Evolutionary conservation across 2,329 filamentous ascomycete genomes (phyloP), one percentile per base, ranked within the genome.

Genomic region (Phaeoacremonium minimum): DNA sequence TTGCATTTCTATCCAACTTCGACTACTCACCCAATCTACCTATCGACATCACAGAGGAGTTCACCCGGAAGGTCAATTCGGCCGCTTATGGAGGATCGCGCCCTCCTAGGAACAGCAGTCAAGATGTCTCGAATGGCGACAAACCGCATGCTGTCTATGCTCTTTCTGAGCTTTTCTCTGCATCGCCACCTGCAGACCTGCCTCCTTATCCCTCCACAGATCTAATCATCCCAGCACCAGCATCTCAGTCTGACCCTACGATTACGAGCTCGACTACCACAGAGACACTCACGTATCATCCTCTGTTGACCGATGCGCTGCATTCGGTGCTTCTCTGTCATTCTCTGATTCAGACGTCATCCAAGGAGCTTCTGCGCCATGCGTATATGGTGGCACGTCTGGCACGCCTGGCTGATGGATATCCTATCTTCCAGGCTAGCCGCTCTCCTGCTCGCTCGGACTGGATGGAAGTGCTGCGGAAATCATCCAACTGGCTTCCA

Each of bases 301-400:
- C 87, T 1, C 71, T 93, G 7, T 69, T 94, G 9, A 80, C 80
- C 6, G 87, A 94, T 46, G 84, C 84, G 2, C 72, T 94, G 1
- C 87, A 94, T 57, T 83, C 80, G 5, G 61, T 93, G 2, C 76
- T 94, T 7, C 74, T 94, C 28, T 85, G 82, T 46, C 87, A 94
- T 58, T 76, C 77, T n/a, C 75, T 94, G 8, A 63, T 87, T 7
- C 87, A 91, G 58, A 94, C 87, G 1, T 85, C 86, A 0, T 59
- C 77, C 9, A 87, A 85, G 48, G 87, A 93, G 56, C 74, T 90
- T 20, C 76, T 81, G 33, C 84, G 87, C 22, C 86, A 93, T 54
- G 85, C 86, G 1, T 74, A 88, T 64, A 93, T 90, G 74, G 87
- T 84, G 5, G 85, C 87, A 13, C 80, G 87, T 5, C 70, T 93